phyloP scores from a whole-genome alignment of 2,329 filamentous ascomycete species.

The Paracoccidioides brasiliensis region DNA sequence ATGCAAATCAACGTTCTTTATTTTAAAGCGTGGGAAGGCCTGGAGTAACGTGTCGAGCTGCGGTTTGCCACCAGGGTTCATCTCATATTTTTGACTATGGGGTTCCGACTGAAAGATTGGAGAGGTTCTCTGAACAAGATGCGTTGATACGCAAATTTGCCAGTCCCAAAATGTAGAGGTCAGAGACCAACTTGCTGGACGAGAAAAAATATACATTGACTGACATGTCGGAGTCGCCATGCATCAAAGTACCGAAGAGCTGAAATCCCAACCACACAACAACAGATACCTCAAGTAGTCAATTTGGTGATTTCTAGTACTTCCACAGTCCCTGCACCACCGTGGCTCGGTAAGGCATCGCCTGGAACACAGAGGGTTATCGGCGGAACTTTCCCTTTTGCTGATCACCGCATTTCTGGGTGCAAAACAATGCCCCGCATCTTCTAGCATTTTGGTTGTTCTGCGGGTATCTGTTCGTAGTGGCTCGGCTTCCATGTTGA shows the following conservation, averaged over 20 bases:
- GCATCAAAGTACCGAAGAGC: not conserved
- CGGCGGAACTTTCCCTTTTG: too few species aligned
- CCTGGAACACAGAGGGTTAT: not conserved
- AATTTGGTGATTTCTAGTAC: constrained; percentile 1
- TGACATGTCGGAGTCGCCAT: not conserved
- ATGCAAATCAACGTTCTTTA: not conserved
- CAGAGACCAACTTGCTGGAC: not conserved
- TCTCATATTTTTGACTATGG: constrained; percentile 1
- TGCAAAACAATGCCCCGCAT: too few species aligned
- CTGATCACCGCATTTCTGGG: too few species aligned
- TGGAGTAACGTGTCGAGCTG: not conserved
- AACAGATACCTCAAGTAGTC: not conserved
- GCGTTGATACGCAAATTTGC: constrained; percentile 1
- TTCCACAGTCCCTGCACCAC: not conserved
- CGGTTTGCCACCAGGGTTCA: not conserved
- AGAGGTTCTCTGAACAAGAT: constrained; percentile 1
- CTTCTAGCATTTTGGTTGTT: too few species aligned
- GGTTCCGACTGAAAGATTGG: constrained; percentile 2
- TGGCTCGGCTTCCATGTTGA: too few species aligned
- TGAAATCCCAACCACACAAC: not conserved
- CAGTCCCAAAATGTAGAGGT: not conserved
- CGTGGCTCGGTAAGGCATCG: not conserved
- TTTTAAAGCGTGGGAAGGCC: constrained; percentile 1
- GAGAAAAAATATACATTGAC: not conserved
- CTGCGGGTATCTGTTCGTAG: too few species aligned